Base-by-base conservation (phyloP, 1,284 basidiomycete genomes). In the Xerocomus amazonicus region DNA sequence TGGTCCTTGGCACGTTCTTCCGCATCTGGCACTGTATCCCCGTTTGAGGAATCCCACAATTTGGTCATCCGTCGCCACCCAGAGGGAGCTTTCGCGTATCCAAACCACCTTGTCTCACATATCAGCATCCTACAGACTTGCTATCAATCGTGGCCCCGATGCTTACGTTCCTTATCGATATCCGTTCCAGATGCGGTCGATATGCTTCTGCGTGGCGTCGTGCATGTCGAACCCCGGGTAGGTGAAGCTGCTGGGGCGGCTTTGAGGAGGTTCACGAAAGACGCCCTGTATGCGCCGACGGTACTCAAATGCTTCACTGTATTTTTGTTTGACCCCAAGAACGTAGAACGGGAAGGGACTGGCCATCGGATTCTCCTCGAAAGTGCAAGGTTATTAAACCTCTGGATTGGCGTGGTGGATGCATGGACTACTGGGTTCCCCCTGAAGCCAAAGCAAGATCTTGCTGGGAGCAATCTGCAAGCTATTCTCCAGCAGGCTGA, bases 71-170 rank as follows among this genome's bases (percentile, higher is more conserved):
- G 87, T 38, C 80, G 83, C 31, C 89, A 92, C 61, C 75, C 78
- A 0, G 85, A 90, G 56, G 75, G 87, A 54, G 73, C 76, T 29
- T 79, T 90, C 6, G 84, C 85, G 1, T 97, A 93, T 63, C 81
- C 87, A 17, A 71, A 74, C 12, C 74, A 78, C 41, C 75, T 82
- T 16, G 71, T 76, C 35, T 76, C 90, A 0, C 81, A 85, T 48
- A 81, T 97, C 59, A 81, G 77, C 48, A 75, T 96, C 29, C 75
- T 97, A 3, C 82, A 86, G 52, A 81, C 86, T 0, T 84, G 90
- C 62, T 89, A 96, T 65, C 85, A 90, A 51, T 79, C 89, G 3
- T 90, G 94, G 83, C 95, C 94, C 0, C 81, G 92, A 8, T 87
- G 84, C 56, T 73, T 95, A 28, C 80, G 85, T 55, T 64, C 67